Conservation (phyloP, 306 rosid species). For the Begonia masoniana region DNA sequence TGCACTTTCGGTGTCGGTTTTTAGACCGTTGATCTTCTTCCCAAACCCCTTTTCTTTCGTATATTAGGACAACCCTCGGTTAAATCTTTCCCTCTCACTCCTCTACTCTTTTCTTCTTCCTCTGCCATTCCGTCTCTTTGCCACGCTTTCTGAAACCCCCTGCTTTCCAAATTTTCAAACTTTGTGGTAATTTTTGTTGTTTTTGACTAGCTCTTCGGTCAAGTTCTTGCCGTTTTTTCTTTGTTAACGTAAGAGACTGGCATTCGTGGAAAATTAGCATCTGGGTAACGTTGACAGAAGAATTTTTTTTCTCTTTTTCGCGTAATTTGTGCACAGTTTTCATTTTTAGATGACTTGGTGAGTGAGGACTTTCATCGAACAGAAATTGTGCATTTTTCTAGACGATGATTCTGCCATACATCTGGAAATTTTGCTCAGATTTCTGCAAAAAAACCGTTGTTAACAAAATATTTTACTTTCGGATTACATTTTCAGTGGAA, state of each 20-base stretch:
- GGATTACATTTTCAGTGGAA: conserved; percentile 43
- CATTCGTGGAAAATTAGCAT: background rate
- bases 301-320: too few relatives aligned
- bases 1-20: conserved; percentile 73
- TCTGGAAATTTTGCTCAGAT: conserved; percentile 37
- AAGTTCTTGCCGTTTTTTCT: too few relatives aligned
- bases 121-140: conserved; percentile 5
- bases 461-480: conserved; percentile 54
- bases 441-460: conserved; percentile 33
- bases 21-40: conserved; percentile 30
- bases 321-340: too few relatives aligned
- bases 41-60: conserved; percentile 19
- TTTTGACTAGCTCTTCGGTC: conserved; percentile 4
- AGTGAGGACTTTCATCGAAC: too few relatives aligned
- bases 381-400: conserved; percentile 5
- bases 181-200: conserved; percentile 5
- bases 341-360: too few relatives aligned
- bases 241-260: background rate
- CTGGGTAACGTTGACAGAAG: background rate
- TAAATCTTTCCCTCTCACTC: conserved; percentile 6
- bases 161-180: conserved; percentile 1
- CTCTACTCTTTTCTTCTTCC: background rate
- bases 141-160: conserved; percentile 5
- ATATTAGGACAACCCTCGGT: conserved; percentile 19
- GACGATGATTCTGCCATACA: conserved; percentile 62